Evolutionary conservation across 306 rosid genomes (phyloP), one percentile per base, ranked within the genome.

Genomic region (Vachellia pachyceras): DNA sequence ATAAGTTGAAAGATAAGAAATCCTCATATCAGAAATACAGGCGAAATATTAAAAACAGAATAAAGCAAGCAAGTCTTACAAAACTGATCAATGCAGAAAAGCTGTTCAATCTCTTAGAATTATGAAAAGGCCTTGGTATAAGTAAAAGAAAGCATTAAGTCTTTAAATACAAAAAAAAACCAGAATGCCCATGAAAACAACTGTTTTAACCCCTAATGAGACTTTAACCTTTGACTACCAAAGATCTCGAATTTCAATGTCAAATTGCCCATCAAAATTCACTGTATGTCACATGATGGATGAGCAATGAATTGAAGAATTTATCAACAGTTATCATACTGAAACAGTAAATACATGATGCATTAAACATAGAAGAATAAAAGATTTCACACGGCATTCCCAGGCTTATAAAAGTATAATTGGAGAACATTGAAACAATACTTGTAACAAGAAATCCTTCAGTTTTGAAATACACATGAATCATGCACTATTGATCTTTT

Each of bases 101-200:
- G 50, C 4, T 68, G 33, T 10, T 9, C 49, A 41, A 10, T 67
- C 49, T 40, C 72, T 39, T 40, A 37, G 79, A 66, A 84, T 69
- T 61, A 60, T 37, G 54, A 80, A 37, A 65, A n/a, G 60, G 39
- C 40, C 40, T 65, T 36, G 55, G 17, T 14, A 75, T 71, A 79
- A 79, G 25, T 49, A 76, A 75, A 70, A 68, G 25, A 71, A 64
- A 45, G 55, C 79, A 75, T 36, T 61, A 42, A 37, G 54, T 25
- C 54, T 50, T 63, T 36, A 12, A 33, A 44, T 70, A 61, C 52
- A 41, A 64, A 15, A 67, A 67, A 79, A 52, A 65, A 45, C n/a
- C 54, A 57, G 23, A 82, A 25, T n/a, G 65, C 79, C 78, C 49
- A 73, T 29, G 70, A 50, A 40, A 79, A 60, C 58, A 75, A 40